Percentiles rank a stretch among this genome's conserved stretches.
These are phyloP conservation scores for Scytalidium lignicola DNA, from an alignment of 2,329 filamentous ascomycete species.

Conservation along the genomic window DNA sequence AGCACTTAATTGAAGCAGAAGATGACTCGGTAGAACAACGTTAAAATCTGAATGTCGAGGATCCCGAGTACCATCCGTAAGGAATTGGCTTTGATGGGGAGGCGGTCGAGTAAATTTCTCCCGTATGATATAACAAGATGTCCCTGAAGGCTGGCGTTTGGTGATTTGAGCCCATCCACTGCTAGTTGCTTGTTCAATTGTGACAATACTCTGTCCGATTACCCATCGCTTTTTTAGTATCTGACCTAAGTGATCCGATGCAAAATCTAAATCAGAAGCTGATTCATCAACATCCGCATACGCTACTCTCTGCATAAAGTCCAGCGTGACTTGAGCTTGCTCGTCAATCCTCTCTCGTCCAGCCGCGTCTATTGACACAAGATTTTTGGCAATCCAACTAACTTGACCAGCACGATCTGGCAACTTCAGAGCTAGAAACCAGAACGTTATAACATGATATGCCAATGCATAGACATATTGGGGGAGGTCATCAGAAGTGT, in stretches of 20 bases:
- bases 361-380: constrained; percentile 70
- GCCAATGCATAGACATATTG: constrained; percentile 92
- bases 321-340: constrained; percentile 87
- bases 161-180: constrained; percentile 67
- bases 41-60: constrained; percentile 48
- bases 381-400: constrained; percentile 81
- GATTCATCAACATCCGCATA: constrained; percentile 83
- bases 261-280: constrained; percentile 60
- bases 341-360: constrained; percentile 78
- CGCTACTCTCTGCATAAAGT: constrained; percentile 87
- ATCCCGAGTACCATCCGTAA: constrained; percentile 44
- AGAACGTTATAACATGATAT: constrained; percentile 93
- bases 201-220: constrained; percentile 68
- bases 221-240: constrained; percentile 66
- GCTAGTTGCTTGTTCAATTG: constrained; percentile 63
- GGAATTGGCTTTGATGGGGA: constrained; percentile 47
- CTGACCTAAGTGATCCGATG: constrained; percentile 57
- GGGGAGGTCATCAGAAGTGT: constrained; percentile 68
- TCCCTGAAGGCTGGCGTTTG: constrained; percentile 66
- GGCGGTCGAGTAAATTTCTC: constrained; percentile 55
- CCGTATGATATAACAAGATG: constrained; percentile 45
- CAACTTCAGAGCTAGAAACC: constrained; percentile 88
- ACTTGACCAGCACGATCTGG: constrained; percentile 80
- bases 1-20: constrained; percentile 65
- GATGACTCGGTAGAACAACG: constrained; percentile 65